These are phyloP conservation scores for Phytophthora pistaciae DNA, from an alignment of 352 stramenopile species.

Conservation along the genomic window DNA sequence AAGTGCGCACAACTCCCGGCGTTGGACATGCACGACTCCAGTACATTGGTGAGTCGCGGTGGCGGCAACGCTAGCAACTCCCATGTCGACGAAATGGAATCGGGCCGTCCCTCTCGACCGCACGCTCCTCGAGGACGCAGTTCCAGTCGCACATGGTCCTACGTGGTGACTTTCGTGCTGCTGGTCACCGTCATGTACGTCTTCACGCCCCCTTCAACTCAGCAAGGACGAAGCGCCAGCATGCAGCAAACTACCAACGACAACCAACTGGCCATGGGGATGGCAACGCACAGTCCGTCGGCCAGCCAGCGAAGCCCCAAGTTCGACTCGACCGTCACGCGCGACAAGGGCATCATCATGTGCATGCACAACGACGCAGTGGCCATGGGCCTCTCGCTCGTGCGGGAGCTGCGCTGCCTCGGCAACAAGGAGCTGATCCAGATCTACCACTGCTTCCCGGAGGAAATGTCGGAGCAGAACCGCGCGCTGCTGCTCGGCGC, in stretches of 20 bases:
- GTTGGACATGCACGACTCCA: slow-evolving; percentile 23
- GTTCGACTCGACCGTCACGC: slow-evolving; percentile 30
- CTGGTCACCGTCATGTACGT: slow-evolving; percentile 27
- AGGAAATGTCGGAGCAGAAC: slow-evolving; percentile 47
- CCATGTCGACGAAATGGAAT: slow-evolving; percentile 21
- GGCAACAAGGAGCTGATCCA: slow-evolving; percentile 58
- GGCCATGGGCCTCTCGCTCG: slow-evolving; percentile 52
- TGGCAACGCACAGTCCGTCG: slow-evolving; percentile 19
- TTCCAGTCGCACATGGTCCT: slow-evolving; percentile 26
- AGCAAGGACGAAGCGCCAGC: too few species aligned
- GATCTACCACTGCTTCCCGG: slow-evolving; percentile 59
- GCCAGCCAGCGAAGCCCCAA: slow-evolving; percentile 14
- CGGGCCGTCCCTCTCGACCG: slow-evolving; percentile 2
- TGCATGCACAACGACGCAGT: slow-evolving; percentile 52
- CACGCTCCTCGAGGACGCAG: slow-evolving; percentile 6
- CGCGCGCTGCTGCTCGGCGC: slow-evolving; percentile 34
- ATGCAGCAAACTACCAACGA: not conserved
- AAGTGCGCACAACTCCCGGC: not conserved
- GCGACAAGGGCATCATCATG: slow-evolving; percentile 52
- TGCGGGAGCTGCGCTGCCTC: slow-evolving; percentile 54
- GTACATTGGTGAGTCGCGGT: slow-evolving; percentile 27
- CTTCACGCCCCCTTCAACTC: slow-evolving; percentile 17
- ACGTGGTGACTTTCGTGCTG: slow-evolving; percentile 17
- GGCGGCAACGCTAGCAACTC: slow-evolving; percentile 5
- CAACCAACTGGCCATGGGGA: slow-evolving; percentile 1